These are phyloP conservation scores for Sporothrix humicola DNA, from an alignment of 2,329 filamentous ascomycete genomes.

Conservation along the genomic window DNA sequence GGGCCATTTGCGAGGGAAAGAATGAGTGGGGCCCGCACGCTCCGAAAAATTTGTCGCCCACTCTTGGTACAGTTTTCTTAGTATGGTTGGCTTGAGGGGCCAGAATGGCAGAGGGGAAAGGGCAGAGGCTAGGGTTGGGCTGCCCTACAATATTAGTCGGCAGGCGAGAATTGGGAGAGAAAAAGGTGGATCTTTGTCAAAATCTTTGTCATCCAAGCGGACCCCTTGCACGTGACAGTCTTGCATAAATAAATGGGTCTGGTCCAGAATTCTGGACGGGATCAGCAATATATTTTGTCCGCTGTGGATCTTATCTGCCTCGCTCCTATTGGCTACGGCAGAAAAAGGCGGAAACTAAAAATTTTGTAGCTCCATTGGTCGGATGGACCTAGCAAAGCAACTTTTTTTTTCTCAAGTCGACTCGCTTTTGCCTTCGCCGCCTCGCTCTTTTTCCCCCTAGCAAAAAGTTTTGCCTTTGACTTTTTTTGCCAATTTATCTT, in stretches of 20 bases:
- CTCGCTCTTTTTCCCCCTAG: constrained; percentile 30
- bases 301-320: constrained; percentile 9
- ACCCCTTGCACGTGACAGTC: constrained; percentile 13
- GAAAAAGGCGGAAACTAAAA: constrained; percentile 36
- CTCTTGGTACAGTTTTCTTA: constrained; percentile 27
- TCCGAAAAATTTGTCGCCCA: constrained; percentile 29
- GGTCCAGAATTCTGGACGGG: constrained; percentile 10
- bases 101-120: neutral
- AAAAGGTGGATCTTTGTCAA: neutral
- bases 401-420: constrained; percentile 30
- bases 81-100: neutral
- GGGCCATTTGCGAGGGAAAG: constrained; percentile 28
- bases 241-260: neutral
- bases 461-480: constrained; percentile 18
- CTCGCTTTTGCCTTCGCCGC: constrained; percentile 27
- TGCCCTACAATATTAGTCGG: constrained; percentile 32
- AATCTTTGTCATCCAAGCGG: constrained; percentile 29
- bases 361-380: constrained; percentile 33
- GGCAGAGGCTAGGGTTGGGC: constrained; percentile 37
- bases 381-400: constrained; percentile 25
- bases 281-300: constrained; percentile 33
- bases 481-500: constrained; percentile 23
- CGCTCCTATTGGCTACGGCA: constrained; percentile 33
- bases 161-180: neutral
- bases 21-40: constrained; percentile 31